A percentile compares a stretch with the other conserved stretches of the same genome.
Evolutionary conservation across 2,329 filamentous ascomycete species (phyloP).

Genomic region (Microdochium bolleyi): DNA sequence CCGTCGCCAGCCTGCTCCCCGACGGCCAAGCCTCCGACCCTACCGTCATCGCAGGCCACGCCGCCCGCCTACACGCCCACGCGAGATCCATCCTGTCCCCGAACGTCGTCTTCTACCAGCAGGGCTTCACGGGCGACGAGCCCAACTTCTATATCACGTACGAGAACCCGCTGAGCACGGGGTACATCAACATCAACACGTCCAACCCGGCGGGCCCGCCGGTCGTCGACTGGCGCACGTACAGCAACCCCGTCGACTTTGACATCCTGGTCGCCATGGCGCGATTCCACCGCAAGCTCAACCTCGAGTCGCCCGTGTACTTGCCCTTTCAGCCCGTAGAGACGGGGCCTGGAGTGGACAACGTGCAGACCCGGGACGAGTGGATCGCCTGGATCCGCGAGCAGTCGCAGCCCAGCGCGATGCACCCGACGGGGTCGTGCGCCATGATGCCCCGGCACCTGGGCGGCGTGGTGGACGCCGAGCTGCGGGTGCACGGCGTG

Average conservation of each 20-base stretch:
- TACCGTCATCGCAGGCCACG: constrained; percentile 27
- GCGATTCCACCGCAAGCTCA: constrained; percentile 21
- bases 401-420: background rate
- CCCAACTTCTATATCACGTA: constrained; percentile 14
- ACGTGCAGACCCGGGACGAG: constrained; percentile 2
- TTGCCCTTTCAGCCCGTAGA: constrained; percentile 18
- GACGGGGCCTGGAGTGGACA: constrained; percentile 15
- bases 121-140: background rate
- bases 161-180: constrained; percentile 29
- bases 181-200: constrained; percentile 27
- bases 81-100: constrained; percentile 7
- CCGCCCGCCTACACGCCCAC: constrained; percentile 19
- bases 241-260: constrained; percentile 27
- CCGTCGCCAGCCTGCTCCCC: background rate
- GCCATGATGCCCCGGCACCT: constrained; percentile 11
- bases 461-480: constrained; percentile 26
- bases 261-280: constrained; percentile 24
- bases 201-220: constrained; percentile 23
- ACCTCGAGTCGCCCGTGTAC: constrained; percentile 18
- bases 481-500: constrained; percentile 27
- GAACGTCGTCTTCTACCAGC: constrained; percentile 10
- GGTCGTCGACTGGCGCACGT: constrained; percentile 27
- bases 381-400: background rate
- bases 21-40: constrained; percentile 14
- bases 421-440: background rate